Base-by-base conservation (phyloP, 148 eudicot species). In the Pouteria glomerata region DNA sequence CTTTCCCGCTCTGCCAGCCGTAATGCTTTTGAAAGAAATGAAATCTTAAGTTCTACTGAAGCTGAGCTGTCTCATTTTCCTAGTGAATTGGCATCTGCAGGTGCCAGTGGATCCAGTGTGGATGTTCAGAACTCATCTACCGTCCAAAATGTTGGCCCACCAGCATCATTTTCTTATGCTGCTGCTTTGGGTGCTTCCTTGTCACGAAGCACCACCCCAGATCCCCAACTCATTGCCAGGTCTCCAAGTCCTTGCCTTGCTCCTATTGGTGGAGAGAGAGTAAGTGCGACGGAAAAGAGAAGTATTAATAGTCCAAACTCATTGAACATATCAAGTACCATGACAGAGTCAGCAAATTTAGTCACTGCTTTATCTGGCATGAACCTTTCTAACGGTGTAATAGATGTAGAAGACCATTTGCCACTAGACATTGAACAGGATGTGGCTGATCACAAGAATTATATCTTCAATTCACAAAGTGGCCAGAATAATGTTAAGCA, bases 201-300 rank as follows among this genome's bases (percentile, higher is more conserved):
- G 78, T 85, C 90, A 8, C 78, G 92, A 79, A 88, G 88, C 75
- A 82, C 82, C 48, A 87, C 88, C 21, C 88, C 96, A 52, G 96
- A 90, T 62, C 92, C 88, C 58, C 92, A 85, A 45, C 82, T 85
- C 24, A 69, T 84, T 57, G 96, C 87, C 56, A 79, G 87, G 78
- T 78, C 88, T 68, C 87, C 88, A 47, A 90, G 90, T 76, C 96
- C 96, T 79, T 83, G 88, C 45, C 82, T 87, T 63, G 86, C 90
- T 44, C 74, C 87, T 39, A 88, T 78, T 72, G 88, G 81, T 12
- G 90, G 80, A 52, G 92, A 85, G 8, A 83, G 90, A 79, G 78
- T 72, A 23, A 76, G 73, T 63, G 74, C 86, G 24, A 68, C 79
- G 65, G 89, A 86, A 23, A 84, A 80, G 77, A 85, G 83, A 77